Percentiles rank a stretch among this genome's conserved stretches.
Conservation (phyloP, 176 grass and related monocot species). For the Microstegium vimineum region DNA sequence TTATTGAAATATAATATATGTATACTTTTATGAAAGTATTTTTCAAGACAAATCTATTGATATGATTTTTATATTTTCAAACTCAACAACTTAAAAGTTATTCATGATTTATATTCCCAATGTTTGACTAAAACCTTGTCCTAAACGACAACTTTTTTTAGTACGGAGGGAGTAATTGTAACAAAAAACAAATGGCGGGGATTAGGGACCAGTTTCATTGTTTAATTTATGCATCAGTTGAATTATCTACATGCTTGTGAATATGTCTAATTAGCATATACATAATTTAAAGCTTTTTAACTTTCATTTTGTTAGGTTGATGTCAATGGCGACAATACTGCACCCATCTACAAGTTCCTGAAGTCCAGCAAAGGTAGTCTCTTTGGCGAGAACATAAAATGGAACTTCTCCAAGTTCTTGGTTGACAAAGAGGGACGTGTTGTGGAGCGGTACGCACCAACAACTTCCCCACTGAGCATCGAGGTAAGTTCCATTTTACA, state of each 20-base stretch:
- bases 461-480: conserved; percentile 79
- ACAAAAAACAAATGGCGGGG: neutral
- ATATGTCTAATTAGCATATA: neutral
- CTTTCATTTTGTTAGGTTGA: conserved; percentile 1
- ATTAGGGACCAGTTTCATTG: neutral
- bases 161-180: too few relatives aligned
- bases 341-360: conserved; percentile 82
- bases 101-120: too few relatives aligned
- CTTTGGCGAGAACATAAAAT: conserved; percentile 74
- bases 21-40: too few relatives aligned
- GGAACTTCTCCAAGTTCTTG: conserved; percentile 96
- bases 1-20: too few relatives aligned
- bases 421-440: conserved; percentile 77
- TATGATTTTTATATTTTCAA: too few relatives aligned
- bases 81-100: too few relatives aligned
- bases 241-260: neutral
- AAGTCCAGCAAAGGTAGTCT: conserved; percentile 77
- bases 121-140: too few relatives aligned
- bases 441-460: conserved; percentile 82
- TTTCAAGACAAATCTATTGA: too few relatives aligned
- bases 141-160: too few relatives aligned
- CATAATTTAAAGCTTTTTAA: neutral
- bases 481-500: conserved; percentile 41
- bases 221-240: neutral
- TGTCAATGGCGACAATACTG: conserved; percentile 54